Percentiles rank a stretch among this genome's conserved stretches.
These are phyloP conservation scores for Stagonosporopsis tanaceti DNA, from an alignment of 2,329 filamentous ascomycete species.

Conservation along the genomic window DNA sequence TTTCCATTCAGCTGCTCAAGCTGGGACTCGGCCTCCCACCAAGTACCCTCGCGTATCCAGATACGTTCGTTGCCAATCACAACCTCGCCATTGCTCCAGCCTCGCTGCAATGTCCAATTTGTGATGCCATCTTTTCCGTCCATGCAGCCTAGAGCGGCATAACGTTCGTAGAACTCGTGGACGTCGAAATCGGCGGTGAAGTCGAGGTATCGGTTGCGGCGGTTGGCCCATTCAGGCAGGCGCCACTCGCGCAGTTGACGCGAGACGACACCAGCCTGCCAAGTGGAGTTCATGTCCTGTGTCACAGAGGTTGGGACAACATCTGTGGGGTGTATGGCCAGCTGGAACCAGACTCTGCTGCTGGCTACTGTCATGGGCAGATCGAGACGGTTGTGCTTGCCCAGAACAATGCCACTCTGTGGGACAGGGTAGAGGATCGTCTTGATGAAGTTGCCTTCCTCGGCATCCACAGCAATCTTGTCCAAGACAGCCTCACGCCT, in stretches of 20 bases:
- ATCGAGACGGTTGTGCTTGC: conserved; percentile 80
- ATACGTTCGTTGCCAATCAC: conserved; percentile 89
- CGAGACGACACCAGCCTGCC: conserved; percentile 93
- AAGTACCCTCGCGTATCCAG: conserved; percentile 92
- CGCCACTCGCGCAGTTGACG: conserved; percentile 93
- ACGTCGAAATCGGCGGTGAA: conserved; percentile 97
- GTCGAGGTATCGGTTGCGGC: conserved; percentile 87
- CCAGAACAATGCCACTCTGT: conserved; percentile 81
- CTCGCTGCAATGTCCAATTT: conserved; percentile 90
- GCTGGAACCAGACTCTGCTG: conserved; percentile 94
- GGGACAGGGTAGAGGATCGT: conserved; percentile 80
- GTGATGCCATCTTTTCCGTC: conserved; percentile 93
- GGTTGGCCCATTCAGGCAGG: conserved; percentile 94
- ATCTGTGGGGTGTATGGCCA: conserved; percentile 90
- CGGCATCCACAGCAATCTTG: conserved; percentile 82
- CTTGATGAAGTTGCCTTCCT: conserved; percentile 83
- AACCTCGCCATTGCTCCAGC: conserved; percentile 98
- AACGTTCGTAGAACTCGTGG: conserved; percentile 88
- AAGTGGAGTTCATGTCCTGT: conserved; percentile 78
- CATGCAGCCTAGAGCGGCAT: conserved; percentile 81
- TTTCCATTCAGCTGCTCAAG: conserved; percentile 79
- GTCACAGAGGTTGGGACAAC: conserved; percentile 78
- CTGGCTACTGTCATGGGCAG: conserved; percentile 76
- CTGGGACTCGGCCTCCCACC: conserved; percentile 98
- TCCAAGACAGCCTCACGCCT: conserved; percentile 84